Conservation (phyloP, 2,329 filamentous ascomycete species). For the Chaetomium globosum region DNA sequence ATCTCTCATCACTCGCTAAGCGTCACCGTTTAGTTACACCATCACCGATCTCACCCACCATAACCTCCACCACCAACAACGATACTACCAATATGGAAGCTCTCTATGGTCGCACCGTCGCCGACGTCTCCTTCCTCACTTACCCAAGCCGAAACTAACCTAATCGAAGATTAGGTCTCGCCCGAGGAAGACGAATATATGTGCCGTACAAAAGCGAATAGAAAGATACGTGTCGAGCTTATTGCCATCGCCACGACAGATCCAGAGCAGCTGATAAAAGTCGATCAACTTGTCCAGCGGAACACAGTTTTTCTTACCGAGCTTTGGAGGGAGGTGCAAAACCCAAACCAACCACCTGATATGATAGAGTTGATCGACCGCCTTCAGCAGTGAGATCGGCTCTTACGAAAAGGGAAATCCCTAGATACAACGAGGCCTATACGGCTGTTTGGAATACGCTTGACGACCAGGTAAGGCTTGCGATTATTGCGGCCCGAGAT, state of each 20-base stretch:
- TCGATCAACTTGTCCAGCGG: conserved; percentile 19
- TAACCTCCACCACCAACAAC: conserved; percentile 21
- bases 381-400: not conserved
- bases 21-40: conserved; percentile 11
- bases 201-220: conserved; percentile 23
- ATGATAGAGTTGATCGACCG: conserved; percentile 17
- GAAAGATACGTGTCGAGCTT: conserved; percentile 26
- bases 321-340: conserved; percentile 20
- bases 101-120: conserved; percentile 25
- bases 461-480: conserved; percentile 25
- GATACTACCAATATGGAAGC: conserved; percentile 20
- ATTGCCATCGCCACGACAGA: conserved; percentile 25
- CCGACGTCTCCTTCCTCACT: conserved; percentile 24
- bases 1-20: conserved; percentile 20
- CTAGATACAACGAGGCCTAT: conserved; percentile 13
- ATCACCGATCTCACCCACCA: conserved; percentile 13
- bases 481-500: conserved; percentile 17
- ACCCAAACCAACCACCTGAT: conserved; percentile 18
- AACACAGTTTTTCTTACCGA: conserved; percentile 7
- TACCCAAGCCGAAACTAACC: conserved; percentile 26
- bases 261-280: conserved; percentile 26
- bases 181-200: conserved; percentile 28
- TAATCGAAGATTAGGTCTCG: conserved; percentile 21
- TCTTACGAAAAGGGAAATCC: not conserved
- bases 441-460: conserved; percentile 22